Conservation (phyloP, 441 rosid species). For the Adansonia madagascariensis region DNA sequence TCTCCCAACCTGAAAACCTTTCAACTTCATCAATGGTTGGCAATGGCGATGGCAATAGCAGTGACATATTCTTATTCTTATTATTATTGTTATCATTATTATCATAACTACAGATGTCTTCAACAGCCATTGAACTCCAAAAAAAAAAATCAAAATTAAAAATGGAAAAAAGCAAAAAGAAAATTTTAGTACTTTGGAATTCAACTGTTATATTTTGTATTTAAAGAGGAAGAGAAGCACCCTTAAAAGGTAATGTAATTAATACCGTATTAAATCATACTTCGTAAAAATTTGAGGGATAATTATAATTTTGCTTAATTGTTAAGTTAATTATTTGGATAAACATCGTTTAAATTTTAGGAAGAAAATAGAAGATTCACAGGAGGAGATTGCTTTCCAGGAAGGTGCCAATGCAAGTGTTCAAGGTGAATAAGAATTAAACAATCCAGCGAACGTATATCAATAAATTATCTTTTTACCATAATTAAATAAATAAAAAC, state of each 20-base stretch:
- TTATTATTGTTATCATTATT: neutral
- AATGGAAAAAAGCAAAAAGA: neutral
- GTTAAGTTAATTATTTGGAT: neutral
- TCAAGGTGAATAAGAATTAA: neutral
- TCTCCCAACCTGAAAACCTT: neutral
- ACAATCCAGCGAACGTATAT: neutral
- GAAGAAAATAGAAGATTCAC: neutral
- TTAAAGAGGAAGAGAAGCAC: constrained; percentile 13
- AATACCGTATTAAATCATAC: neutral
- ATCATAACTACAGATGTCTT: neutral
- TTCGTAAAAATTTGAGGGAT: constrained; percentile 2
- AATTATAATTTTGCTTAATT: neutral
- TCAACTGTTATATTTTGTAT: neutral
- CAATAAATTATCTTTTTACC: neutral
- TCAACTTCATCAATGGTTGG: neutral
- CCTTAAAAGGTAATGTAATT: neutral
- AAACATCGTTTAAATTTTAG: neutral
- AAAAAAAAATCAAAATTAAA: neutral
- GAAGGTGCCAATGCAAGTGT: neutral
- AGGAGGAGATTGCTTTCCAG: neutral
- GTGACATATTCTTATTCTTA: neutral
- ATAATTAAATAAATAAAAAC: neutral
- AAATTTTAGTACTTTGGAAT: neutral
- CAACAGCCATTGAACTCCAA: constrained; percentile 5
- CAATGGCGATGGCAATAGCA: neutral